phyloP scores from a whole-genome alignment of 164 flowering plant genomes.

The Piper betle region DNA sequence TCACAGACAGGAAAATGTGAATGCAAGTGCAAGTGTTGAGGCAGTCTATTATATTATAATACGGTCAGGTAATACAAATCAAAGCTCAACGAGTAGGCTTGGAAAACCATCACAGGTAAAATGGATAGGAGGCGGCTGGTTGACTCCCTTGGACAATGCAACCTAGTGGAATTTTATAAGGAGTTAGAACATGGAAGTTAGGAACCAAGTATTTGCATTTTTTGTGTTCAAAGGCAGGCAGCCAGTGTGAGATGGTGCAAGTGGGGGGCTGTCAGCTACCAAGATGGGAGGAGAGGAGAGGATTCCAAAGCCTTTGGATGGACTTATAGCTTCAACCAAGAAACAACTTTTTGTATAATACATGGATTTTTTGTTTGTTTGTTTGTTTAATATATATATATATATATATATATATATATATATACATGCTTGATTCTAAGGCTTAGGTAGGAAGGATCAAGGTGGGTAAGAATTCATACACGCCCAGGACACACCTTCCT shows the following conservation, averaged over 20 bases:
- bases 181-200: not conserved
- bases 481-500: not conserved
- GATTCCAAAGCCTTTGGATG: too few species aligned
- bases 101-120: not conserved
- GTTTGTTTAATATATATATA: too few species aligned
- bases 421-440: not conserved
- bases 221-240: too few species aligned
- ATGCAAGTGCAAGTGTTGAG: too few species aligned
- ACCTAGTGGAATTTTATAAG: slow-evolving; percentile 5
- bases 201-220: too few species aligned
- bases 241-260: not conserved
- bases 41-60: too few species aligned
- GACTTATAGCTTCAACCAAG: not conserved
- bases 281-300: not conserved
- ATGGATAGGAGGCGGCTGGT: slow-evolving; percentile 6
- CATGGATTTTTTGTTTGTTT: not conserved
- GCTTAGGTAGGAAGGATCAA: not conserved
- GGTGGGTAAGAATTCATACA: too few species aligned
- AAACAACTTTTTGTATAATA: not conserved
- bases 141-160: slow-evolving; percentile 3
- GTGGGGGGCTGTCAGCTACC: not conserved
- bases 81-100: not conserved
- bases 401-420: too few species aligned
- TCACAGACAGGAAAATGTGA: too few species aligned
- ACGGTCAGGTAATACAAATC: not conserved